Base-by-base conservation (phyloP, 257 asterid genomes). In the Leonotis leonurus region DNA sequence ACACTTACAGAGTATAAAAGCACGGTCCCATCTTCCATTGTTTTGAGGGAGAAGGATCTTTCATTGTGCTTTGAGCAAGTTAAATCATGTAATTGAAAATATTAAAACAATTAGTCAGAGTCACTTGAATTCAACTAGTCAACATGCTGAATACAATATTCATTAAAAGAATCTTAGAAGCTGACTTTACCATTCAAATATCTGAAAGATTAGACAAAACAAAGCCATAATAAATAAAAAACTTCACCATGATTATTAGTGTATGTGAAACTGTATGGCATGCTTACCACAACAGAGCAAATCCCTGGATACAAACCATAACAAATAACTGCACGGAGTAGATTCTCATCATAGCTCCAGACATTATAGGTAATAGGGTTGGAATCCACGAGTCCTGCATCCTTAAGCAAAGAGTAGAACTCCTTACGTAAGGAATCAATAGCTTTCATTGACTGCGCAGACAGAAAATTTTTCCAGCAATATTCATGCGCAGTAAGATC, bases 1-100 rank as follows among this genome's bases (percentile, higher is more conserved):
- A 57, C 24, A 76, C 97, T 81, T 75, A 93, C 99, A 41, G 85
- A 83, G 83, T 86, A 71, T 60, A 87, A 65, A 74, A 75, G 83
- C 72, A 87, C 97, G 39, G 60, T 78, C 56, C 99, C 99, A 61
- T 93, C 99, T 78, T 93, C 97, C 99, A 89, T 93, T 9, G 97
- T 89, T 83, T 89, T 93, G 73, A 93, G 81, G 63, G 88, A 83
- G 78, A 87, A 83, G 18, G 96, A 79, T 80, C 80, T 89, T 22
- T 89, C 95, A 68, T 93, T 93, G 65, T 83, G 87, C 99, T 92
- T 93, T 62, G 30, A 82, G 68, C 30, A 71, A 69, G 61, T 45
- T 13, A 52, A 62, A 56, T 40, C 39, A 72, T 45, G 73, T 63
- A 21, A 52, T 27, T 33, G 12, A 33, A 1, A 33, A 12, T 10